phyloP scores from a whole-genome alignment of 805 yeast species.

The Maudiozyma turicensis region DNA sequence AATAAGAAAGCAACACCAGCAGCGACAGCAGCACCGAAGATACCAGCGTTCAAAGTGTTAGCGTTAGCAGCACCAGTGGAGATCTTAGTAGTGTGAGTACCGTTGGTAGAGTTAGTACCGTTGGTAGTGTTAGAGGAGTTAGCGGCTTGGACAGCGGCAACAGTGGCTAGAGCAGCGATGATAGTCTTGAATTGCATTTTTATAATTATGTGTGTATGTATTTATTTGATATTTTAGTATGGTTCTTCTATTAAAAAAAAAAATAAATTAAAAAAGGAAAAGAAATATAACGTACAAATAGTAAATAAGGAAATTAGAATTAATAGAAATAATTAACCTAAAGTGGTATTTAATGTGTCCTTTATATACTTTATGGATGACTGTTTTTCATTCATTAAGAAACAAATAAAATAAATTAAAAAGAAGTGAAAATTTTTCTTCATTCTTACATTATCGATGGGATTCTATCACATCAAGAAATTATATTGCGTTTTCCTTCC shows the following conservation, averaged over 20 bases:
- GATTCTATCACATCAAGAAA: too few relatives aligned
- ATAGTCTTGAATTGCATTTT: constrained; percentile 66
- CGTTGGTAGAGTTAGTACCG: constrained; percentile 32
- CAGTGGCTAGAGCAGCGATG: constrained; percentile 60
- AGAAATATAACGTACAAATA: too few relatives aligned
- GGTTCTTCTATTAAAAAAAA: neutral
- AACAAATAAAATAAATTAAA: neutral
- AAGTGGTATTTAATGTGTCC: neutral
- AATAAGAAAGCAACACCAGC: constrained; percentile 59
- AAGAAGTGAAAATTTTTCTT: neutral
- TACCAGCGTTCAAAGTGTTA: constrained; percentile 58
- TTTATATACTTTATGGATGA: neutral
- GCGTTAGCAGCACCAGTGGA: constrained; percentile 43
- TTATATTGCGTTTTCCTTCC: too few relatives aligned
- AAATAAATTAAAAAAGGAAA: too few relatives aligned
- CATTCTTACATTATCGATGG: neutral
- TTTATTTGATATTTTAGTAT: neutral
- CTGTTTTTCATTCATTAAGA: neutral
- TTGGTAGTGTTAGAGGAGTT: constrained; percentile 34
- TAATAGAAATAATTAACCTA: neutral
- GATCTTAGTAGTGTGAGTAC: constrained; percentile 28
- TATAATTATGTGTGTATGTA: neutral
- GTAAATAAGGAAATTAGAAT: neutral
- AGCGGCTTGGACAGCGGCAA: constrained; percentile 53
- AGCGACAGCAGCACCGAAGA: constrained; percentile 75